Base-by-base conservation (phyloP, 2,329 filamentous ascomycete species). In the Fusarium piperis region DNA sequence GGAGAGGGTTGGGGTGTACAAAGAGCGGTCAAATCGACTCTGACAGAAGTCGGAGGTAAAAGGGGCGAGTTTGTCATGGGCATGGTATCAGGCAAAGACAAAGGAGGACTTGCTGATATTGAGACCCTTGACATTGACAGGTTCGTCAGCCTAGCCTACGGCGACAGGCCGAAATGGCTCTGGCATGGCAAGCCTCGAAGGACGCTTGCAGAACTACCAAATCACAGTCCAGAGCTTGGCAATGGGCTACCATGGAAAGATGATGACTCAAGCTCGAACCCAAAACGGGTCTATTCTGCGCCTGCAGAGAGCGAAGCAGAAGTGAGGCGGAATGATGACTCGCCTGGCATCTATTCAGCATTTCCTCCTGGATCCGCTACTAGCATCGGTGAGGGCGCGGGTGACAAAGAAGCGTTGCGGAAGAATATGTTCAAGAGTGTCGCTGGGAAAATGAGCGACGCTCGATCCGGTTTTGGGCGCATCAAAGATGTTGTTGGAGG, bases 61-160 rank as follows among this genome's bases (percentile, higher is more conserved):
- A 92, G 95, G 59, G 95, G 95, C 53, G 95, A 98, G 80, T 93
- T 98, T 83, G 92, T 98, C 52, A 94, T 97, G 85, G 95, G 94
- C n/a, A 97, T 97, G 86, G 94, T 97, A 7, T 93, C 91, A 39
- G 91, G 93, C 28, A 91, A 92, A 53, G 94, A 97, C 74, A 97
- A 97, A 81, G 94, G 91, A 62, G 94, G 94, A 4, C 95, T 98
- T 72, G 93, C 93, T 5, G 95, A 98, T 75, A 91, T 98, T 36
- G 96, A 99, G 82, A 98, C 95, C 1, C 86, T 94, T 11, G 94
- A 98, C 77, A 90, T 98, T 60, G 94, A 97, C 74, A 90, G 87
- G 51, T 97, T 98, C 73, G 88, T 94, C 55, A 90, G 90, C 65
- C 85, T 97, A 28, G 89, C 92, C 1, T 92, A 91, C 68, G 95